These are phyloP conservation scores for Vitis labrusca DNA, from an alignment of 164 flowering plant species.

Conservation along the genomic window DNA sequence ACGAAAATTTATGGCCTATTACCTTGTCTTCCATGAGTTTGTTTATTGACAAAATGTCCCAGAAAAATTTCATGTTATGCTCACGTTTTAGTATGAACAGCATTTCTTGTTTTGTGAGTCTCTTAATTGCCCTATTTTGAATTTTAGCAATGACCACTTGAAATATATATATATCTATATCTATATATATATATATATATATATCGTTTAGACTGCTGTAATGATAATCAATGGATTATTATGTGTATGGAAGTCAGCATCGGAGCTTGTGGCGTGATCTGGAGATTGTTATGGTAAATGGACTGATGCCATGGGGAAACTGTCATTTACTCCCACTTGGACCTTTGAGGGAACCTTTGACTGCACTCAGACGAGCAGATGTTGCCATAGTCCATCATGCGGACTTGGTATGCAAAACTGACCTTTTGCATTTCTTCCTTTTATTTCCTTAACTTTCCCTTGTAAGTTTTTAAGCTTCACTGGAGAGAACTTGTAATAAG, in stretches of 20 bases:
- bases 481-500: not conserved
- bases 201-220: not conserved
- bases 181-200: too few relatives aligned
- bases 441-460: not conserved
- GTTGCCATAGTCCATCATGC: constrained; percentile 83
- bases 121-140: not conserved
- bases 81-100: not conserved
- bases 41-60: not conserved
- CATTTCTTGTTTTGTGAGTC: not conserved
- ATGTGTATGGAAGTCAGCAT: constrained; percentile 50
- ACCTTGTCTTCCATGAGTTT: not conserved
- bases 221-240: constrained; percentile 1
- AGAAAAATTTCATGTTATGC: not conserved
- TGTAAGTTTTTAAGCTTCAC: not conserved
- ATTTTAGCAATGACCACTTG: too few relatives aligned
- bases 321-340: constrained; percentile 63
- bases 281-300: constrained; percentile 90
- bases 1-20: not conserved
- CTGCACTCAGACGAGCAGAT: constrained; percentile 67
- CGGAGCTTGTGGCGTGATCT: constrained; percentile 68
- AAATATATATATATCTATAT: too few relatives aligned
- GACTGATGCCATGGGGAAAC: constrained; percentile 80
- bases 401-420: constrained; percentile 61
- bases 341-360: constrained; percentile 82
- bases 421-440: not conserved